These are phyloP conservation scores for Aegilops tauschii DNA, from an alignment of 176 grass and related monocot species.

Conservation along the genomic window DNA sequence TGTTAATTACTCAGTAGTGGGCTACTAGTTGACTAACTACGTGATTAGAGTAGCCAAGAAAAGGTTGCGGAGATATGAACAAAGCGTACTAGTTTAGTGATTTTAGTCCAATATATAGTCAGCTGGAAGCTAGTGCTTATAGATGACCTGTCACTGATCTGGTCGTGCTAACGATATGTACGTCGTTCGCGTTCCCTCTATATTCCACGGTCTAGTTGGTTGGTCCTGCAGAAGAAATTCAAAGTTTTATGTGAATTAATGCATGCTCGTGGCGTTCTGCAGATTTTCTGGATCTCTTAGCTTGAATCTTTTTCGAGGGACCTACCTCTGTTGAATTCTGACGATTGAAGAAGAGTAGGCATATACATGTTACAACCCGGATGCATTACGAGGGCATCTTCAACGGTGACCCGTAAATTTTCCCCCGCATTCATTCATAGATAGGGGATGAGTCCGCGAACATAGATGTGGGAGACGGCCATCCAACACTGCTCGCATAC, in stretches of 20 bases:
- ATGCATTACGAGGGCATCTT: no score
- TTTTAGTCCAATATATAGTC: slow-evolving; percentile 19
- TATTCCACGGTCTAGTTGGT: slow-evolving; percentile 23
- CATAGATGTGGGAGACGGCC: no score
- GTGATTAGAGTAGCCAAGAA: slow-evolving; percentile 22
- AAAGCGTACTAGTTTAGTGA: background rate
- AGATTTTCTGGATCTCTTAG: background rate
- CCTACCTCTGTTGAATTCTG: slow-evolving; percentile 17
- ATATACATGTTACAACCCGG: no score
- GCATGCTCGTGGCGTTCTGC: background rate
- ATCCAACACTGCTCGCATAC: no score
- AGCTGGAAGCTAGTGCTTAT: slow-evolving; percentile 29
- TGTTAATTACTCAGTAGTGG: background rate
- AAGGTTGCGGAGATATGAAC: slow-evolving; percentile 21
- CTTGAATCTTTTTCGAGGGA: slow-evolving; percentile 14
- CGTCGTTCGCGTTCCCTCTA: slow-evolving; percentile 3
- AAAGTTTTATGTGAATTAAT: slow-evolving; percentile 19
- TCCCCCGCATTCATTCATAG: no score
- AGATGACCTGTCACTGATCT: slow-evolving; percentile 1
- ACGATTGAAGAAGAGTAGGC: slow-evolving; percentile 1
- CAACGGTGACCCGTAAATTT: no score
- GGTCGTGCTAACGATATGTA: background rate
- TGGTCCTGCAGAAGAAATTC: slow-evolving; percentile 30
- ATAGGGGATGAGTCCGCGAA: no score
- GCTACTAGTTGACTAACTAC: background rate